These are phyloP conservation scores for Climacium dendroides DNA, from an alignment of 225 moss, liverwort and hornwort species.

Conservation along the genomic window DNA sequence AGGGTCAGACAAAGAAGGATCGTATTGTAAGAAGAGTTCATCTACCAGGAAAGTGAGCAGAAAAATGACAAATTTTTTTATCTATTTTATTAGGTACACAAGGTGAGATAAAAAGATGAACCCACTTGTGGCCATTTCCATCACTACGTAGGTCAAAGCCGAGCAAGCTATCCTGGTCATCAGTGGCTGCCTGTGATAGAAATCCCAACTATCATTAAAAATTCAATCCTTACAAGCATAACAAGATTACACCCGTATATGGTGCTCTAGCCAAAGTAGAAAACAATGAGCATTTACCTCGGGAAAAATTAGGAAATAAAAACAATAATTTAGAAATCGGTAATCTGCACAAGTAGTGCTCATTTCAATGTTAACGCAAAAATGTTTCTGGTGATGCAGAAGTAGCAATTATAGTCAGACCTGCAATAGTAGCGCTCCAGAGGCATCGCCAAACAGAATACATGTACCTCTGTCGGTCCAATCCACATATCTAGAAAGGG, in stretches of 20 bases:
- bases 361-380: not conserved
- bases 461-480: conserved; percentile 97
- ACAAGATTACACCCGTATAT: not conserved
- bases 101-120: not conserved
- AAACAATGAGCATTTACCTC: not conserved
- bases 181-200: conserved; percentile 60
- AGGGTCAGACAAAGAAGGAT: not conserved
- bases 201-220: not conserved
- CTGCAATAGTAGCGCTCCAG: conserved; percentile 89
- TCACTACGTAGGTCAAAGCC: conserved; percentile 94
- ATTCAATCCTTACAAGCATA: not conserved
- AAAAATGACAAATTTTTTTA: not conserved
- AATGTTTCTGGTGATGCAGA: not conserved
- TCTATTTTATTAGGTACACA: not conserved
- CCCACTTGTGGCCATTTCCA: conserved; percentile 84
- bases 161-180: conserved; percentile 91
- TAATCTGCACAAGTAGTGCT: not conserved
- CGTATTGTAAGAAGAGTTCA: not conserved
- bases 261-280: not conserved
- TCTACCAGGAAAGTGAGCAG: not conserved
- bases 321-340: not conserved
- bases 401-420: conserved; percentile 1
- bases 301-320: not conserved
- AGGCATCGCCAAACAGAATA: conserved; percentile 97
- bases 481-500: conserved; percentile 93